phyloP scores from a whole-genome alignment of 148 eudicot genomes.

The Gaultheria prostrata region DNA sequence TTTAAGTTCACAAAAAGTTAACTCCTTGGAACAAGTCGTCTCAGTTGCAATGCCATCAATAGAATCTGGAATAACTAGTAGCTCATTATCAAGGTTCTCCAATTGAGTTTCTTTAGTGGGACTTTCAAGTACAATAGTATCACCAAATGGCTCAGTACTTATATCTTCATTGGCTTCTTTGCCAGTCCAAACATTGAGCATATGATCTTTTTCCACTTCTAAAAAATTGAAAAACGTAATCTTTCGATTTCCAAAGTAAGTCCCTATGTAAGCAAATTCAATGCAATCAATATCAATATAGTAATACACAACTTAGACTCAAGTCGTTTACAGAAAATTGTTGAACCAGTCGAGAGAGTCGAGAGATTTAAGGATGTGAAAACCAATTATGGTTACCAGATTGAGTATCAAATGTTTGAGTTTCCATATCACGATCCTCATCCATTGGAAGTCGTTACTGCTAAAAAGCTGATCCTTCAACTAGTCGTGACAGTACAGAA shows the following conservation, averaged over 20 bases:
- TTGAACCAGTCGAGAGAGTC: background rate
- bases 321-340: too few species aligned
- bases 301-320: too few species aligned
- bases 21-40: conserved; percentile 9
- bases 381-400: background rate
- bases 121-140: conserved; percentile 16
- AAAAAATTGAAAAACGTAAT: background rate
- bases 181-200: conserved; percentile 10
- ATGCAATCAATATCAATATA: background rate
- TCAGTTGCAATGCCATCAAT: conserved; percentile 25
- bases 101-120: conserved; percentile 15
- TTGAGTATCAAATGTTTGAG: background rate
- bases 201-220: conserved; percentile 12
- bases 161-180: conserved; percentile 11
- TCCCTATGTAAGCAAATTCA: background rate
- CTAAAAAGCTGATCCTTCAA: background rate
- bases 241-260: background rate
- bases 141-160: conserved; percentile 20
- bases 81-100: conserved; percentile 35
- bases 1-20: conserved; percentile 1
- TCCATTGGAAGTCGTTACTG: conserved; percentile 9
- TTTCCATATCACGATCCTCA: background rate
- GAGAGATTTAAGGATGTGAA: background rate
- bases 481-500: background rate
- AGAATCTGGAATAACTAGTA: conserved; percentile 31